Evolutionary conservation across 2,329 filamentous ascomycete genomes (phyloP).

Genomic region (Ophiostoma populinum): DNA sequence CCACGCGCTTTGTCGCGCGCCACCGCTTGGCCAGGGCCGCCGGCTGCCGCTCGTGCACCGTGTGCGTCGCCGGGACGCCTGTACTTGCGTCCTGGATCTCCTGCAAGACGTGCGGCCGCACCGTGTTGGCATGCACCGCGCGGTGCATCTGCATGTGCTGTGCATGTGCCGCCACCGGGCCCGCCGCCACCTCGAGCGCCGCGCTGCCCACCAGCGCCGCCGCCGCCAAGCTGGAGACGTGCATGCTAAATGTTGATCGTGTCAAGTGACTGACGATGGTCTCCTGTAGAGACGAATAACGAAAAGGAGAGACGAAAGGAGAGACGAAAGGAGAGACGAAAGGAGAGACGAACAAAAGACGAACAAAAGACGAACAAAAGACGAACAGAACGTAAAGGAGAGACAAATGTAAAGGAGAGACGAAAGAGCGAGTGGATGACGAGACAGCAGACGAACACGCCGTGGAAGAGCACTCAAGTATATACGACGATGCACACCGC

Average conservation of each 20-base stretch:
- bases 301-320: neutral
- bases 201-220: constrained; percentile 7
- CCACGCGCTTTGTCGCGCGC: constrained; percentile 14
- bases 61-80: constrained; percentile 14
- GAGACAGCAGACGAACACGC: no score
- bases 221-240: constrained; percentile 7
- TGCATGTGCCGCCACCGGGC: constrained; percentile 5
- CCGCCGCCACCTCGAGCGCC: constrained; percentile 8
- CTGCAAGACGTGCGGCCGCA: no score
- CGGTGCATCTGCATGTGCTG: neutral
- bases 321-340: neutral
- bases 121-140: constrained; percentile 1
- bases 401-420: constrained; percentile 1
- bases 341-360: neutral
- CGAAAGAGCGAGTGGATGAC: neutral
- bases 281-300: no score
- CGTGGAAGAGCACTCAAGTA: no score
- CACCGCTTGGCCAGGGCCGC: constrained; percentile 14
- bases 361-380: neutral
- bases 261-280: constrained; percentile 1
- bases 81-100: no score
- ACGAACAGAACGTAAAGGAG: neutral
- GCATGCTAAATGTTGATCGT: constrained; percentile 4
- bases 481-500: no score
- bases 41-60: constrained; percentile 18